Conservation (phyloP, 73 alveolate genomes). For the Paramecium biaurelia region DNA sequence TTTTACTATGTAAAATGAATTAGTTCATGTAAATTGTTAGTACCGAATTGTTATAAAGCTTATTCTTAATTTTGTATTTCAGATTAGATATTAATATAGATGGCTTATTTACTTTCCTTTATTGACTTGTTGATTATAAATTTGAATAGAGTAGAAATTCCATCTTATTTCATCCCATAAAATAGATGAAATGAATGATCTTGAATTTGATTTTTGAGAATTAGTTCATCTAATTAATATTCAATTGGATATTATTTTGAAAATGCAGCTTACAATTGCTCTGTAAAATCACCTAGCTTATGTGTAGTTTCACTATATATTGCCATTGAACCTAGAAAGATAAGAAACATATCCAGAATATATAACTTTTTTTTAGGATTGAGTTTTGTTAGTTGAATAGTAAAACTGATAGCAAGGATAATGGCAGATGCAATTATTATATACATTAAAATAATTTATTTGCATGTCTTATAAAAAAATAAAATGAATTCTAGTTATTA, state of each 20-base stretch:
- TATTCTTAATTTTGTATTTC: slow-evolving; percentile 38
- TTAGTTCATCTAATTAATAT: not conserved
- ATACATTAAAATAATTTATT: not conserved
- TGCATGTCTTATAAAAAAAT: not conserved
- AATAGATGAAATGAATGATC: not conserved
- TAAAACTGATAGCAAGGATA: not conserved
- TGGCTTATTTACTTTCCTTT: not conserved
- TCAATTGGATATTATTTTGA: not conserved
- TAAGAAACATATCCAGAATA: not conserved
- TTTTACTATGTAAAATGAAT: not conserved
- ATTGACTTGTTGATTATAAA: not conserved
- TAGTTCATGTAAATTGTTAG: slow-evolving; percentile 32
- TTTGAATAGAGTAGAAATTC: not conserved
- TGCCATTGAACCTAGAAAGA: slow-evolving; percentile 25
- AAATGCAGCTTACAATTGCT: not conserved
- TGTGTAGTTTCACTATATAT: not conserved
- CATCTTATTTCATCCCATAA: not conserved
- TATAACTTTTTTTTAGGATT: not conserved
- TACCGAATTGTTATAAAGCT: slow-evolving; percentile 16
- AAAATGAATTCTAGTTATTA: not conserved
- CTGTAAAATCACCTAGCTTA: not conserved
- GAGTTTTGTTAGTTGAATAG: not conserved
- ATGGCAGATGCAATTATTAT: not conserved
- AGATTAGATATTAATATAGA: not conserved
- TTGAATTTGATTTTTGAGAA: not conserved